Evolutionary conservation across 768 basidiomycete genomes (phyloP).

Genomic region (Auricularia sp.): DNA sequence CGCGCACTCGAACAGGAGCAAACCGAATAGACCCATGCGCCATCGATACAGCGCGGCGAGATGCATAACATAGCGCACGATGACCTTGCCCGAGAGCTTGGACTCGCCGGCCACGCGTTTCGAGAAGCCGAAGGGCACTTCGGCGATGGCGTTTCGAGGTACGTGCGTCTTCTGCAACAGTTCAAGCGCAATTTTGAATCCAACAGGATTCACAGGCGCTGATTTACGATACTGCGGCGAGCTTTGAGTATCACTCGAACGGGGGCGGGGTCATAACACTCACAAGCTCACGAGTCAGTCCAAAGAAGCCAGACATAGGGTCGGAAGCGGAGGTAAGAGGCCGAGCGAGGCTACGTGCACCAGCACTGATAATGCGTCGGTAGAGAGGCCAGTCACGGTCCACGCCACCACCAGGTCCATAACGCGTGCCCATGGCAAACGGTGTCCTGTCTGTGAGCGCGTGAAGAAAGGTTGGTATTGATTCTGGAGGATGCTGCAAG

Average conservation of each 20-base stretch:
- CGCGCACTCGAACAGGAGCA: neutral
- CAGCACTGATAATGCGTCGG: neutral
- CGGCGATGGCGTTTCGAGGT: neutral
- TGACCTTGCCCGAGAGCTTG: neutral
- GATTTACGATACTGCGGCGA: neutral
- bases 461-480: neutral
- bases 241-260: neutral
- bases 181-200: neutral
- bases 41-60: constrained; percentile 2
- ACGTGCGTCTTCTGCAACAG: neutral
- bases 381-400: neutral
- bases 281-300: neutral
- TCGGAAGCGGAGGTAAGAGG: neutral
- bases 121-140: neutral
- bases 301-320: constrained; percentile 1
- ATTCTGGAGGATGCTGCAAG: neutral
- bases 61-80: neutral
- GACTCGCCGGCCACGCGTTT: neutral
- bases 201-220: neutral
- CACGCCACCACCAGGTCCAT: constrained; percentile 1
- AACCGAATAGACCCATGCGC: neutral
- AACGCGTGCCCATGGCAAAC: neutral
- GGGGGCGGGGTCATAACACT: neutral
- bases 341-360: neutral
- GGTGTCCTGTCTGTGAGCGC: neutral